phyloP scores from a whole-genome alignment of 1,284 basidiomycete genomes.

The Microbotryum silenes-acaulis region DNA sequence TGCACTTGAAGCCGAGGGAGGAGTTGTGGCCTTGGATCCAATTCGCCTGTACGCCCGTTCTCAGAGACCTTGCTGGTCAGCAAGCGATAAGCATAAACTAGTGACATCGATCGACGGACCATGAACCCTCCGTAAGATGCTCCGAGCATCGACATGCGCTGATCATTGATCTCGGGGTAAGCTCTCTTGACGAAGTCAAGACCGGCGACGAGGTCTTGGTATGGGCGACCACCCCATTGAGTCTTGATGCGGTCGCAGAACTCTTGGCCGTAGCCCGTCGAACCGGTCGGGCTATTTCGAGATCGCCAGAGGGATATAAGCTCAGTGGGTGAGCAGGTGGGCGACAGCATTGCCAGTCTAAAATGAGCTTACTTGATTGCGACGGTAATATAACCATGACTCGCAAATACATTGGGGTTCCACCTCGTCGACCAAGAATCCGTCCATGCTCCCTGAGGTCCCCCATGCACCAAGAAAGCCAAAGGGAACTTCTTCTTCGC shows the following conservation, averaged over 20 bases:
- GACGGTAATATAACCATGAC: constrained; percentile 65
- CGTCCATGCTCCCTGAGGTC: constrained; percentile 62
- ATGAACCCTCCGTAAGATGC: constrained; percentile 43
- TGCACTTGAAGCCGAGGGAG: constrained; percentile 72
- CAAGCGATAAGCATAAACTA: neutral
- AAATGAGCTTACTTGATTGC: constrained; percentile 53
- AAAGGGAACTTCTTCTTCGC: constrained; percentile 61
- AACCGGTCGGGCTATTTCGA: constrained; percentile 56
- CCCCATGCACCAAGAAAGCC: constrained; percentile 67
- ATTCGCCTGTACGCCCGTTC: constrained; percentile 44
- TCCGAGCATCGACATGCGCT: constrained; percentile 55
- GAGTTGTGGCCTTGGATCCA: constrained; percentile 92
- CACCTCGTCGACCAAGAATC: constrained; percentile 77
- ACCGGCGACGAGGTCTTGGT: constrained; percentile 34
- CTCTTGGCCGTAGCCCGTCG: constrained; percentile 43
- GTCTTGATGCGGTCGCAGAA: constrained; percentile 59
- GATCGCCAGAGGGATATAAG: constrained; percentile 38
- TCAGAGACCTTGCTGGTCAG: neutral
- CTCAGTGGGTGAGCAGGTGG: too few species aligned
- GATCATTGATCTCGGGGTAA: constrained; percentile 58
- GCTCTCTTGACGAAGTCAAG: constrained; percentile 29
- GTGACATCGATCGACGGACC: neutral
- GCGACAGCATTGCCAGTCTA: too few species aligned
- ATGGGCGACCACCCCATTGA: constrained; percentile 57
- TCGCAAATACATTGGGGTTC: constrained; percentile 58